These are phyloP conservation scores for Malus fusca DNA, from an alignment of 306 rosid genomes.

Conservation along the genomic window DNA sequence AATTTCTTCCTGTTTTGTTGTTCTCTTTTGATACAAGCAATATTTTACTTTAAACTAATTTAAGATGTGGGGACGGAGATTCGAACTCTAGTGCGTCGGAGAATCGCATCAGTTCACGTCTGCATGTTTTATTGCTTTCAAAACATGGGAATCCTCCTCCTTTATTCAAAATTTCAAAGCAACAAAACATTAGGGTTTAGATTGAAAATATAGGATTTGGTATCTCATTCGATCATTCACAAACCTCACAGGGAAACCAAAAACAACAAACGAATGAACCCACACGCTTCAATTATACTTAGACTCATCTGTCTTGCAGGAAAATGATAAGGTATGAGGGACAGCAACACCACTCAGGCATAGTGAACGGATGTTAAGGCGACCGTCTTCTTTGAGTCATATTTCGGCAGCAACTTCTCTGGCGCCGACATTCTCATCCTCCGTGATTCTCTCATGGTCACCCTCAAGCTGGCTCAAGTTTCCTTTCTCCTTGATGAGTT, in stretches of 20 bases:
- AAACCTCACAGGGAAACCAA: constrained; percentile 21
- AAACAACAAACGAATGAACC: constrained; percentile 25
- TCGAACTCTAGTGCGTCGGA: background rate
- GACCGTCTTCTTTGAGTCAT: constrained; percentile 12
- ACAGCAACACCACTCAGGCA: background rate
- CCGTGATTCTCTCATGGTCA: constrained; percentile 42
- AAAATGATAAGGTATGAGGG: constrained; percentile 7
- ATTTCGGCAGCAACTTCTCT: constrained; percentile 51
- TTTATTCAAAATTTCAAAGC: constrained; percentile 2
- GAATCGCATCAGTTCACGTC: background rate
- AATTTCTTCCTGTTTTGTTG: background rate
- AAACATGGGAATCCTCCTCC: constrained; percentile 2
- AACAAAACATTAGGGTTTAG: background rate
- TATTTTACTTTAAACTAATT: background rate
- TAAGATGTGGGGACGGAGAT: background rate
- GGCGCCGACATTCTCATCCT: constrained; percentile 27
- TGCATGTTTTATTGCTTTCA: background rate
- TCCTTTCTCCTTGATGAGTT: constrained; percentile 92
- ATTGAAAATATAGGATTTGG: constrained; percentile 23
- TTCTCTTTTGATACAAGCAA: background rate
- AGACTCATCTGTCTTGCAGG: background rate
- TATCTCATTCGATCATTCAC: constrained; percentile 31
- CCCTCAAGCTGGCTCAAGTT: constrained; percentile 98
- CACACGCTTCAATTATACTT: constrained; percentile 16
- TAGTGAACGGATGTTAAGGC: background rate